Base-by-base conservation (phyloP, 495 filamentous ascomycete genomes). In the Xylaria bambusicola region DNA sequence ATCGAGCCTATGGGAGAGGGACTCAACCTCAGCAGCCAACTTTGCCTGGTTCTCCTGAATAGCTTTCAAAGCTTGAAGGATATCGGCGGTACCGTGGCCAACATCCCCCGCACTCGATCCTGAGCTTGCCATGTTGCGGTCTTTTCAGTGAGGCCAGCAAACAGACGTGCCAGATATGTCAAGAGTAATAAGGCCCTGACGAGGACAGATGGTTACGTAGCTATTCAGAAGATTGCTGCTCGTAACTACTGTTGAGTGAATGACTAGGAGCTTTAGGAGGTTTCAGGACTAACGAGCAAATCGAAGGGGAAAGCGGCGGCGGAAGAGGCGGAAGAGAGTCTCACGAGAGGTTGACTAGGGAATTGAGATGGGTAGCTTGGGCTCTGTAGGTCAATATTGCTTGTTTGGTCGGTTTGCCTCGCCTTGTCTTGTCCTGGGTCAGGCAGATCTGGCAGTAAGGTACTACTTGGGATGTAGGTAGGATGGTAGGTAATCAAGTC, bases 1-100 rank as follows among this genome's bases (percentile, higher is more conserved):
- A 66, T 88, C 86, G 54, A 88, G 78, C 45, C 86, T 84, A 33
- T 83, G 82, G 49, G 87, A 84, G 58, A 91, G 83, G 12, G 78
- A 77, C 66, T 90, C 85, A 50, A 92, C 78, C 24, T 79, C 79
- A 26, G 84, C 75, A 36, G 86, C 75, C 49, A 92, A 77, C 49
- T 82, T 77, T 27, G 72, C 66, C 63, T 90, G 86, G 61, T 80
- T 81, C 61, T 80, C 69, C 47, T 83, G 76, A 15, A 90, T 77
- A 24, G 69, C 69, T 59, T 76, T 79, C 46, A 88, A 62, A 23
- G 72, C 75, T 15, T 73, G 62, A 41, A 85, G 75, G 51, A 88
- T 77, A 61, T 83, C 78, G n/a, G 72, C 74, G 58, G 84, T 73
- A 48, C 74, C 61, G 44, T 61, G 55, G 40, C 47, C 65, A 45